phyloP scores from a whole-genome alignment of 179 eudicot species.

The Beta corolliflora region DNA sequence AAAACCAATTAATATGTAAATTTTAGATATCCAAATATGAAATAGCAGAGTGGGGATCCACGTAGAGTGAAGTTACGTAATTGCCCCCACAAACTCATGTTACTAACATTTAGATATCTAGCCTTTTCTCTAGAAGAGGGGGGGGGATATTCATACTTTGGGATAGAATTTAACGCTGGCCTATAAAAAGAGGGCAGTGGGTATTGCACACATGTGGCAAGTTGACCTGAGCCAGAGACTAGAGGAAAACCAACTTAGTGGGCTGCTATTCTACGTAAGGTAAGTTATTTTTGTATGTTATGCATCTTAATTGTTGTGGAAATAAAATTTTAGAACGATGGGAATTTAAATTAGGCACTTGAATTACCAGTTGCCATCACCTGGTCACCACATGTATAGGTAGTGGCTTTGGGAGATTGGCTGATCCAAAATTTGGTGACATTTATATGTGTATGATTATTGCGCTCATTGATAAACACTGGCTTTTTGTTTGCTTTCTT shows the following conservation, averaged over 20 bases:
- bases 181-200: slow-evolving; percentile 1
- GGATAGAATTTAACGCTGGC: not conserved
- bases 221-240: not conserved
- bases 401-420: not conserved
- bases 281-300: not conserved
- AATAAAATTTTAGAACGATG: not conserved
- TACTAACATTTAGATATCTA: too few species aligned
- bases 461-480: not conserved
- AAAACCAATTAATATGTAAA: too few species aligned
- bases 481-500: not conserved
- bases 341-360: not conserved
- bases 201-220: not conserved
- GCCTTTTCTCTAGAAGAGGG: not conserved
- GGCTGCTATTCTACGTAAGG: not conserved
- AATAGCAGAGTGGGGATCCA: too few species aligned
- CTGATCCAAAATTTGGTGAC: not conserved
- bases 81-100: too few species aligned
- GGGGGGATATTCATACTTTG: not conserved
- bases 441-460: not conserved
- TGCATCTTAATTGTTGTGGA: not conserved
- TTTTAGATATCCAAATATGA: too few species aligned
- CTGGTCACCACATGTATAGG: not conserved
- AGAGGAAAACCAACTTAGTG: not conserved
- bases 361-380: not conserved
- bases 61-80: too few species aligned